Evolutionary conservation across 306 rosid species (phyloP).

Genomic region (Acacia acuminata): DNA sequence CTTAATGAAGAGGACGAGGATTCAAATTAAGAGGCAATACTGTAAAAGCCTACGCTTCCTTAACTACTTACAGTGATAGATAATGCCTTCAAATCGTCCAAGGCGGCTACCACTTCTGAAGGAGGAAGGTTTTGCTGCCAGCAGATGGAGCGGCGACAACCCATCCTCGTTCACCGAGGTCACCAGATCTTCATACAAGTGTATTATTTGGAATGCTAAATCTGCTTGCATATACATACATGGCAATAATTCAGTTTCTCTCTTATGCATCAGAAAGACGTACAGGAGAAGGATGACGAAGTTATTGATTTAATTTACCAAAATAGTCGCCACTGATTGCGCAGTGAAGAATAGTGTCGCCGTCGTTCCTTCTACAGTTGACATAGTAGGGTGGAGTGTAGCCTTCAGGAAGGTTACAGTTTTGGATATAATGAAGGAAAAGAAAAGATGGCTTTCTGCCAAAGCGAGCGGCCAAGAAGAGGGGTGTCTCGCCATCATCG

Average conservation of each 20-base stretch:
- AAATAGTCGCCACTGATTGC: slow-evolving; percentile 45
- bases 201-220: slow-evolving; percentile 62
- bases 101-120: slow-evolving; percentile 58
- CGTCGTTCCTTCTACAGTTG: slow-evolving; percentile 38
- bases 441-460: slow-evolving; percentile 52
- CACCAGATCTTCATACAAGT: slow-evolving; percentile 37
- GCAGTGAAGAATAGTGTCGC: slow-evolving; percentile 57
- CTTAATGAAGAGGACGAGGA: not conserved
- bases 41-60: not conserved
- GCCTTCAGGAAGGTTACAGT: not conserved
- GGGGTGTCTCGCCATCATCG: slow-evolving; percentile 53
- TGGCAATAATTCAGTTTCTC: not conserved
- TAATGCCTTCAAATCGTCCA: slow-evolving; percentile 24
- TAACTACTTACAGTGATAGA: slow-evolving; percentile 29
- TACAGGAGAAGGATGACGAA: not conserved
- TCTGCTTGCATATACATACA: slow-evolving; percentile 30
- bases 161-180: slow-evolving; percentile 37
- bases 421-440: slow-evolving; percentile 27
- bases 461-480: slow-evolving; percentile 49
- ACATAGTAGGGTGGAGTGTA: not conserved
- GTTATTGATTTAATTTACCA: slow-evolving; percentile 26
- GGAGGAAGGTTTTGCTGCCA: slow-evolving; percentile 54
- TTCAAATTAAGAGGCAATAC: not conserved
- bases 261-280: not conserved
- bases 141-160: slow-evolving; percentile 56